Conservation (phyloP, 768 basidiomycete species). For the Xerocomellus dryophilus region DNA sequence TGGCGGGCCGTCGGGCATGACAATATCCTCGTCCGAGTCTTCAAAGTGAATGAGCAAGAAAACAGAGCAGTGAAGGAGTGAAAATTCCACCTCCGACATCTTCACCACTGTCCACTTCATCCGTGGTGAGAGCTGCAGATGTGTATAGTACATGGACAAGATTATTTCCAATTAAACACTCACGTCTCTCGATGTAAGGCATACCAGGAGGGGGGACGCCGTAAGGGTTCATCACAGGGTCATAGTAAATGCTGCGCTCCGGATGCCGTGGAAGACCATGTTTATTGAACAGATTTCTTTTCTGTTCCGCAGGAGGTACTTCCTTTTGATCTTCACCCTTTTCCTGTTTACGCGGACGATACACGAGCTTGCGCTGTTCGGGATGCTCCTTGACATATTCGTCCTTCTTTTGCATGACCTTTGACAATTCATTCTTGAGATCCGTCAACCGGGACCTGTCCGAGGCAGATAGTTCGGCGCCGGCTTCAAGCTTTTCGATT, state of each 20-base stretch:
- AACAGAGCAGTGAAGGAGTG: neutral
- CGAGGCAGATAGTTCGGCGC: slow-evolving; percentile 39
- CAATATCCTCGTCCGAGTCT: slow-evolving; percentile 55
- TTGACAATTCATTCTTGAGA: slow-evolving; percentile 74
- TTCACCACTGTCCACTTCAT: slow-evolving; percentile 62
- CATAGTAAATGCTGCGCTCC: slow-evolving; percentile 90
- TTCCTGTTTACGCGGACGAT: slow-evolving; percentile 50
- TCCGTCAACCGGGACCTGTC: slow-evolving; percentile 67
- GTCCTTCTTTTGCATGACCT: slow-evolving; percentile 82
- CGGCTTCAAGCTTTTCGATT: slow-evolving; percentile 62
- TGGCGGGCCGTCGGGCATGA: slow-evolving; percentile 60
- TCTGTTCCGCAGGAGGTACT: slow-evolving; percentile 39
- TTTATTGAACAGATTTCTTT: slow-evolving; percentile 73
- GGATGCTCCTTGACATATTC: slow-evolving; percentile 93
- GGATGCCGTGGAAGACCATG: slow-evolving; percentile 86
- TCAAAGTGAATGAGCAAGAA: neutral
- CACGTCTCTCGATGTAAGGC: slow-evolving; percentile 90
- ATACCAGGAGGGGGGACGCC: slow-evolving; percentile 94
- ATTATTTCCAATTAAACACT: slow-evolving; percentile 30
- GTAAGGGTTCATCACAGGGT: slow-evolving; percentile 88
- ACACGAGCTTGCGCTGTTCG: slow-evolving; percentile 85
- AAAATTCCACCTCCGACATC: slow-evolving; percentile 45
- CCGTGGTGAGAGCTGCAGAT: slow-evolving; percentile 52
- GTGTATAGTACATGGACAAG: neutral
- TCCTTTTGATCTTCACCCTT: slow-evolving; percentile 41